Conservation (phyloP, 2,329 filamentous ascomycete species). For the Pestalotiopsis sp. region DNA sequence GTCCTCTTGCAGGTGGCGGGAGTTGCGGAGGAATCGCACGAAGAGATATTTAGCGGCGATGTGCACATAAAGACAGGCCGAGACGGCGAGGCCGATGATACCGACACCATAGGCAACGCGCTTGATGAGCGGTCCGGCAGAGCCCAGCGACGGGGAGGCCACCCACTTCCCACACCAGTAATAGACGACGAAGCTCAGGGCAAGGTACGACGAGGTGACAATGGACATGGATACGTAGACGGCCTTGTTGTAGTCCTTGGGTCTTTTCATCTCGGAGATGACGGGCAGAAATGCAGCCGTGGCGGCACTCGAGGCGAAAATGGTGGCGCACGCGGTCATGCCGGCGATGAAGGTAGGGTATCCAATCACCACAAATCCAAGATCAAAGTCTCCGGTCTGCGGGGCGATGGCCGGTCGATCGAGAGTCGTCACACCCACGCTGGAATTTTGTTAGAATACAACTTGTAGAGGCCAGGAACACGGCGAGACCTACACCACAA, state of each 20-base stretch:
- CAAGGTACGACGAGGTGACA: conserved; percentile 59
- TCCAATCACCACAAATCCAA: conserved; percentile 60
- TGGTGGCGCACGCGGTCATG: conserved; percentile 59
- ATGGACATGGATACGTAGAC: conserved; percentile 61
- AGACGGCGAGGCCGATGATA: conserved; percentile 55
- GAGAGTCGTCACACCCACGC: conserved; percentile 57
- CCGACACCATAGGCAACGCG: conserved; percentile 64
- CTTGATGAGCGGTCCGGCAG: conserved; percentile 61
- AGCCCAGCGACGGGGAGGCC: conserved; percentile 63
- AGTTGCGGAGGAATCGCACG: conserved; percentile 33
- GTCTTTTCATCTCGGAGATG: conserved; percentile 66
- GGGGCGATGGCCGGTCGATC: conserved; percentile 64
- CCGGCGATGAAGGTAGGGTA: conserved; percentile 60
- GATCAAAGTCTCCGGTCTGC: conserved; percentile 58
- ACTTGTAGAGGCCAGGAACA: background rate
- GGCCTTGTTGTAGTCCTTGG: conserved; percentile 62
- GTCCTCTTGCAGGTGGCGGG: conserved; percentile 32
- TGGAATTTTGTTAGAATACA: conserved; percentile 15
- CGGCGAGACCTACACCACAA: conserved; percentile 48
- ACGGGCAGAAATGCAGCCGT: conserved; percentile 66
- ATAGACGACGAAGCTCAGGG: conserved; percentile 64
- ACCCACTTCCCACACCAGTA: conserved; percentile 65
- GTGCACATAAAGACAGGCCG: conserved; percentile 33
- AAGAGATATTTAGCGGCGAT: conserved; percentile 37
- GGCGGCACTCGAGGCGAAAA: conserved; percentile 62